A percentile compares a stretch with the other conserved stretches of the same genome.
Evolutionary conservation across 352 stramenopile species (phyloP).

Genomic region (Phytophthora tentaculata): DNA sequence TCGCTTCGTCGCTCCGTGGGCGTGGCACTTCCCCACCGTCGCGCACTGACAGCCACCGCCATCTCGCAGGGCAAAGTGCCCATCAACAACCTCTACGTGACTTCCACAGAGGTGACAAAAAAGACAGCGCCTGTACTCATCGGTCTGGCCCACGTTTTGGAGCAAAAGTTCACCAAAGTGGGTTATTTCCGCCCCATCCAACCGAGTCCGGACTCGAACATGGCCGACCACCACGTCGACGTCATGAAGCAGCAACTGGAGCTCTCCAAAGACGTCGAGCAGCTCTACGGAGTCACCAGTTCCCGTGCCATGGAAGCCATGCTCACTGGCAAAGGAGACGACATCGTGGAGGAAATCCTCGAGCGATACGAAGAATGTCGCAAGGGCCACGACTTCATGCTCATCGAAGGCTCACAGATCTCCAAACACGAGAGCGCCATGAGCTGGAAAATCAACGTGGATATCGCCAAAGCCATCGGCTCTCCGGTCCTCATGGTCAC

Average conservation of each 20-base stretch:
- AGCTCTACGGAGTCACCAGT: conserved; percentile 70
- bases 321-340: conserved; percentile 66
- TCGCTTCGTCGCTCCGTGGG: conserved; percentile 31
- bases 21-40: conserved; percentile 17
- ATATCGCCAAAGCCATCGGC: conserved; percentile 77
- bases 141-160: conserved; percentile 66
- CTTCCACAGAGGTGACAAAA: conserved; percentile 65
- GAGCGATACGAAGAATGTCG: conserved; percentile 61
- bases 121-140: conserved; percentile 78
- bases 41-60: conserved; percentile 42
- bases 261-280: conserved; percentile 38
- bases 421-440: conserved; percentile 70
- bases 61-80: conserved; percentile 49
- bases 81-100: conserved; percentile 72
- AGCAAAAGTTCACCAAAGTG: conserved; percentile 76
- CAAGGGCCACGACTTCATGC: conserved; percentile 80
- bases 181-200: conserved; percentile 85
- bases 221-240: conserved; percentile 69
- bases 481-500: conserved; percentile 66
- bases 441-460: conserved; percentile 86
- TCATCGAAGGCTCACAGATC: conserved; percentile 77
- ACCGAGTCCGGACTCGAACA: conserved; percentile 28
- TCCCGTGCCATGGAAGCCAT: conserved; percentile 57
- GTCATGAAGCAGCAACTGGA: conserved; percentile 70
- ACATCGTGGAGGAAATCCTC: conserved; percentile 75